These are phyloP conservation scores for Dioscorea dumetorum DNA, from an alignment of 106 monocot genomes.

Conservation along the genomic window DNA sequence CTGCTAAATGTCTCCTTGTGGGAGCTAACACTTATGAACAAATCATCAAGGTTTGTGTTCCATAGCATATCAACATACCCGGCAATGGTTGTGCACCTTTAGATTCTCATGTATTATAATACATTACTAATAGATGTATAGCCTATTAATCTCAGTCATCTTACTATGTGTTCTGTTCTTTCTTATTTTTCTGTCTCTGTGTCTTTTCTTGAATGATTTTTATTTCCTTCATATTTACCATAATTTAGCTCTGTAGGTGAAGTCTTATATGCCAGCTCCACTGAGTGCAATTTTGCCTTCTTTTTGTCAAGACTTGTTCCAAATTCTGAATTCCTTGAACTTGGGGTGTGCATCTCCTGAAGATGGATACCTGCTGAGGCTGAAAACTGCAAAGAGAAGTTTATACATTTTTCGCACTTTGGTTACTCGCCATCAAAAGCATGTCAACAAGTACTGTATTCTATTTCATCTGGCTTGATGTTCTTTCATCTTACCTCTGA, in stretches of 20 bases:
- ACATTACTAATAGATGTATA: too few species aligned
- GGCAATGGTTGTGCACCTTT: too few species aligned
- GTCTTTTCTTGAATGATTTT: too few species aligned
- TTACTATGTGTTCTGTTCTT: too few species aligned
- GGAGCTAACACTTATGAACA: too few species aligned
- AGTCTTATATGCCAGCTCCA: constrained; percentile 75
- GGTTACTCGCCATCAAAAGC: constrained; percentile 68
- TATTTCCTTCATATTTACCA: constrained; percentile 6
- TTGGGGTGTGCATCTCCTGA: constrained; percentile 17
- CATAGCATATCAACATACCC: too few species aligned
- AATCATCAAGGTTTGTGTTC: too few species aligned
- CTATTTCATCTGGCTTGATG: not conserved
- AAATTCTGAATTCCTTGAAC: constrained; percentile 55
- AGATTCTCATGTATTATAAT: too few species aligned
- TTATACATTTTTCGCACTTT: constrained; percentile 52
- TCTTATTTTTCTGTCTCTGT: too few species aligned
- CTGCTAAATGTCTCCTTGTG: too few species aligned
- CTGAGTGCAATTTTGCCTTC: constrained; percentile 38
- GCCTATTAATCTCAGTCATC: too few species aligned
- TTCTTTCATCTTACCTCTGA: not conserved
- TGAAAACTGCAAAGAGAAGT: constrained; percentile 65
- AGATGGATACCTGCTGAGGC: constrained; percentile 29
- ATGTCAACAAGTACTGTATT: constrained; percentile 56
- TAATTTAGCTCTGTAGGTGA: constrained; percentile 39
- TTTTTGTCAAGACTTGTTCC: constrained; percentile 48